Conservation (phyloP, 2,329 filamentous ascomycete species). For the Microcyclospora pomicola region DNA sequence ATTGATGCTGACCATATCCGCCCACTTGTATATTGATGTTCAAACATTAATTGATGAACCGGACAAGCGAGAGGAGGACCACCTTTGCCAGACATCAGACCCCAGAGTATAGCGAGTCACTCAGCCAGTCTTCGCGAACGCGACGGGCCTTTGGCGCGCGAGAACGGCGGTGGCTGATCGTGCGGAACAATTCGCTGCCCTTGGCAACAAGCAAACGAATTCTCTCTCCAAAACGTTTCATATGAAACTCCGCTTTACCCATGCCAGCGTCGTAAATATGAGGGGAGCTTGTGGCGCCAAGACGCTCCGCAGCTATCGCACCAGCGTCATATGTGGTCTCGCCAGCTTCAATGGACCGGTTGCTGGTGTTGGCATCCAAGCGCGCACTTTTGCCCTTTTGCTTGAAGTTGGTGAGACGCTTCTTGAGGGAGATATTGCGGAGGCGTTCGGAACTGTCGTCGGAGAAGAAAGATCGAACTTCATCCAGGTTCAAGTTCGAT, state of each 20-base stretch:
- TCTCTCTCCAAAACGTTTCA: constrained; percentile 27
- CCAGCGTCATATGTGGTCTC: constrained; percentile 19
- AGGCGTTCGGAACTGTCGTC: constrained; percentile 25
- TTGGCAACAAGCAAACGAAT: constrained; percentile 23
- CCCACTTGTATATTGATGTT: too few species aligned
- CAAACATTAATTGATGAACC: too few species aligned
- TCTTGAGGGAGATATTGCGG: constrained; percentile 21
- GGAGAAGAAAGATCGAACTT: constrained; percentile 30
- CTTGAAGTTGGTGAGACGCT: constrained; percentile 21
- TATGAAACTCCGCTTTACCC: constrained; percentile 26
- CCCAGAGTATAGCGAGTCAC: constrained; percentile 10
- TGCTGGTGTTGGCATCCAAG: constrained; percentile 5
- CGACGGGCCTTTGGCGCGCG: neutral
- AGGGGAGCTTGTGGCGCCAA: constrained; percentile 10
- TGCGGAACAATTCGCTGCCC: constrained; percentile 22
- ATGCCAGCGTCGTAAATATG: constrained; percentile 23
- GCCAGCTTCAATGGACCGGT: constrained; percentile 4
- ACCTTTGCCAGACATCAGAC: constrained; percentile 3
- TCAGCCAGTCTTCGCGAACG: constrained; percentile 15
- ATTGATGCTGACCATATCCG: too few species aligned
- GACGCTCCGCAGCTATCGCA: constrained; percentile 9
- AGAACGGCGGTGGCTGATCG: constrained; percentile 10
- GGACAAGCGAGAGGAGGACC: too few species aligned
- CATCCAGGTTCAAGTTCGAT: constrained; percentile 25
- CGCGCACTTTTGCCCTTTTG: constrained; percentile 3